These are phyloP conservation scores for Coprinopsis marcescibilis DNA, from an alignment of 768 basidiomycete genomes.

Conservation along the genomic window DNA sequence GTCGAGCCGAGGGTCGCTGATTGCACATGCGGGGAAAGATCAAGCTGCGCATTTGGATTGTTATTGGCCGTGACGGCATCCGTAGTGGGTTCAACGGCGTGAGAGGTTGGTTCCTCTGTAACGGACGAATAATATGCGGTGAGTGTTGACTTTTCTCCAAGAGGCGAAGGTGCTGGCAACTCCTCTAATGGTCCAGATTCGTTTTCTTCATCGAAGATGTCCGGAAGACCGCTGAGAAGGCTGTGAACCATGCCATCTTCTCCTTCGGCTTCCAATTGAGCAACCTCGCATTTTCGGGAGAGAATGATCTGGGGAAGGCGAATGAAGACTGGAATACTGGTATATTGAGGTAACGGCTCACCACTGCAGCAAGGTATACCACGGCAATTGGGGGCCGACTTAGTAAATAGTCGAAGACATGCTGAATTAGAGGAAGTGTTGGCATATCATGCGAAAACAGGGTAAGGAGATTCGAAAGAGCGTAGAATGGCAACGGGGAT, in stretches of 20 bases:
- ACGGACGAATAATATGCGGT: too few species aligned
- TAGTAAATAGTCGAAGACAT: constrained; percentile 87
- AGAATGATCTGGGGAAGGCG: constrained; percentile 55
- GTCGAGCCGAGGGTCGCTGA: too few species aligned
- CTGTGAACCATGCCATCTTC: constrained; percentile 84
- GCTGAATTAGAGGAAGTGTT: constrained; percentile 82
- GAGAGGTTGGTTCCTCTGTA: too few species aligned
- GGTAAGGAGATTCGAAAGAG: constrained; percentile 84
- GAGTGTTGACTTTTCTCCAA: too few species aligned
- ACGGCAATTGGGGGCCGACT: constrained; percentile 74
- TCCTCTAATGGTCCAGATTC: constrained; percentile 4
- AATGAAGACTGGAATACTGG: not conserved
- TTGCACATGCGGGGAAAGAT: too few species aligned
- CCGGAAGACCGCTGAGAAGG: constrained; percentile 58
- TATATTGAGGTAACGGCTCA: constrained; percentile 33
- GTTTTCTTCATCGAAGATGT: constrained; percentile 40
- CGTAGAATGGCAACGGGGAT: constrained; percentile 82
- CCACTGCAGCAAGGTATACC: constrained; percentile 75
- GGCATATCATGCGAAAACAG: constrained; percentile 92
- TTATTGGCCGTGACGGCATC: too few species aligned
- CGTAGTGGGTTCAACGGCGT: too few species aligned
- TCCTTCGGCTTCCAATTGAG: constrained; percentile 55
- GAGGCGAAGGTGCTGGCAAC: too few species aligned
- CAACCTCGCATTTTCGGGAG: constrained; percentile 62
- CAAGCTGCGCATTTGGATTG: too few species aligned